Base-by-base conservation (phyloP, 352 stramenopile genomes). In the Blastocystis sp. region DNA sequence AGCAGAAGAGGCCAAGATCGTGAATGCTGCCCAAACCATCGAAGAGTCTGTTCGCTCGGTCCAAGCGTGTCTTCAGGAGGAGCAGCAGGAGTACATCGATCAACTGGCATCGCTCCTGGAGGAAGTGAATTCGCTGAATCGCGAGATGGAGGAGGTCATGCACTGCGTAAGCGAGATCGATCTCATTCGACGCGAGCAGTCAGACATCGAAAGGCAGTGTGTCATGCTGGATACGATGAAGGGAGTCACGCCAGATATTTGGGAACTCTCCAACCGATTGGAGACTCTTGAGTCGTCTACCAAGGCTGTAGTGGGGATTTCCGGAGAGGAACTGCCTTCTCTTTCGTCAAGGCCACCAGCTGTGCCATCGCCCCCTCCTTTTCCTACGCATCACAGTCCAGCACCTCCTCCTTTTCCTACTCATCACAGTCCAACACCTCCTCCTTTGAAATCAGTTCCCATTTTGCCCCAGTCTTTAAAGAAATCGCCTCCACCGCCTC, bases 211-310 rank as follows among this genome's bases (percentile, higher is more conserved):
- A 37, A 26, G 43, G n/a, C 47, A 84, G 39, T 84, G 73, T 37
- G 73, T 50, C 53, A n/a, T 63, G 47, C n/a, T 84, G n/a, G 73
- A 84, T 50, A 13, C 59, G 37, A 68, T 66, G 50, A 20, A 34
- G 1, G 73, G 43, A 7, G 50, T 84, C 34, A 41, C 62, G 9
- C 73, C 73, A 18, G 50, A 68, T 29, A 29, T 69, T 3, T 84
- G 18, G 47, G 50, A 45, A 39, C 23, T 84, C 20, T 43, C n/a
- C 29, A 23, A 37, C 4, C 20, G 29, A 26, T n/a, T 84, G 29
- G 47, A 66, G 13, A 15, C 20, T 6, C 15, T 84, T 50, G 73
- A 84, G 26, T 54, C 66, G 23, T 20, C 39, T 18, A n/a, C 50
- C 9, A 66, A 66, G n/a, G 15, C 9, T 9, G 56, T 66, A 3